Conservation (phyloP, 1,139 yeast species). For the Blastobotrys elegans region DNA sequence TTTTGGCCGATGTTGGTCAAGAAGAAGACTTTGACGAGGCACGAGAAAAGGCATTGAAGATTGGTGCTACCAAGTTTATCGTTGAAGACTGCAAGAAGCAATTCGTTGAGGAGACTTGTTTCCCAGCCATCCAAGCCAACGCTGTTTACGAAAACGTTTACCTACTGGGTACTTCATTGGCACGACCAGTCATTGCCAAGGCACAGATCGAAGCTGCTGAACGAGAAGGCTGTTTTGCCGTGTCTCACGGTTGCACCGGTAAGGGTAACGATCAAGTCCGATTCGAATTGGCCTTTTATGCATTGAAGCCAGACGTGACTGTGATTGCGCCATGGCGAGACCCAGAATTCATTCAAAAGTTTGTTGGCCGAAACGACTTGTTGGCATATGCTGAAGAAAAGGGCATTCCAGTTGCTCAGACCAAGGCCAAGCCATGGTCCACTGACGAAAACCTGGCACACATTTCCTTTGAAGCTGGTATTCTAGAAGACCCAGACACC, state of each 20-base stretch:
- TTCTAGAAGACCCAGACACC: conserved; percentile 94
- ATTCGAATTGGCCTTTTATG: conserved; percentile 94
- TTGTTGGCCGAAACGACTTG: conserved; percentile 95
- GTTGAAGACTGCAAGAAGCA: conserved; percentile 92
- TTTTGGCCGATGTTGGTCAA: conserved; percentile 97
- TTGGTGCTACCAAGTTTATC: conserved; percentile 95
- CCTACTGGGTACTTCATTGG: conserved; percentile 92
- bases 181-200: conserved; percentile 97
- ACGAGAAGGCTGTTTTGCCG: conserved; percentile 96
- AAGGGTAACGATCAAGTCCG: conserved; percentile 99
- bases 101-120: conserved; percentile 86
- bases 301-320: conserved; percentile 92
- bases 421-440: conserved; percentile 99
- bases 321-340: conserved; percentile 99
- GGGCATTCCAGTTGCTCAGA: conserved; percentile 91
- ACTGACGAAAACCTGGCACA: conserved; percentile 99
- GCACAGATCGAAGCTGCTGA: conserved; percentile 97
- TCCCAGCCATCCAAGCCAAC: conserved; percentile 95
- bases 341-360: conserved; percentile 88
- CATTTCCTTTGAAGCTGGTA: conserved; percentile 98
- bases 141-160: conserved; percentile 97
- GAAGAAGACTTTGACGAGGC: conserved; percentile 99
- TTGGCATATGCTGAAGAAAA: conserved; percentile 89
- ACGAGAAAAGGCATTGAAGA: conserved; percentile 88
- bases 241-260: conserved; percentile 98